Evolutionary conservation across 345 rosid genomes (phyloP).

Genomic region (Citrus medica): DNA sequence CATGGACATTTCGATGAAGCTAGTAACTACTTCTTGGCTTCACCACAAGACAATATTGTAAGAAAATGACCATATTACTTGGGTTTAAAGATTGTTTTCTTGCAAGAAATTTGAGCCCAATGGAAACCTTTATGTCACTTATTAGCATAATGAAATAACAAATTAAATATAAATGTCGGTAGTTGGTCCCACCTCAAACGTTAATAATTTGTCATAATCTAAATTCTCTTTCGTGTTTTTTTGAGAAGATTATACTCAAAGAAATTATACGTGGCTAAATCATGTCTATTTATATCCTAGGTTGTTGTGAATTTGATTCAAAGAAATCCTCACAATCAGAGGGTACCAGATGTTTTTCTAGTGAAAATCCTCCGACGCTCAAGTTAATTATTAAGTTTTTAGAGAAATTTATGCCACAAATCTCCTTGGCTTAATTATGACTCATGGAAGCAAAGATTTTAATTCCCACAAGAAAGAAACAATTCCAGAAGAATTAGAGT

Average conservation of each 20-base stretch:
- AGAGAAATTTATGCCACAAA: too few relatives aligned
- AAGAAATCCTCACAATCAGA: too few relatives aligned
- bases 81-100: not conserved
- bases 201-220: not conserved
- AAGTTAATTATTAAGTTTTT: too few relatives aligned
- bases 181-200: not conserved
- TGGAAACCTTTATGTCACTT: not conserved
- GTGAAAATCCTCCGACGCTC: fast-evolving
- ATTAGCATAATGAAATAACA: not conserved
- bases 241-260: too few relatives aligned
- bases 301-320: too few relatives aligned
- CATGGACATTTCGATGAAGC: not conserved
- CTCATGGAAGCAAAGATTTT: too few relatives aligned
- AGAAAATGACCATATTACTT: not conserved
- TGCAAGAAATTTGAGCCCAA: not conserved
- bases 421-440: too few relatives aligned
- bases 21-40: not conserved
- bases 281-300: too few relatives aligned
- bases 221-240: not conserved
- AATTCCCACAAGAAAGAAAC: too few relatives aligned
- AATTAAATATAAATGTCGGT: not conserved
- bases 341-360: too few relatives aligned
- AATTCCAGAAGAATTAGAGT: too few relatives aligned
- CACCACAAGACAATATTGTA: not conserved
- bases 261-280: too few relatives aligned